Evolutionary conservation across 202 grass and related monocot genomes (phyloP).

Genomic region (Brachypodium distachyon): DNA sequence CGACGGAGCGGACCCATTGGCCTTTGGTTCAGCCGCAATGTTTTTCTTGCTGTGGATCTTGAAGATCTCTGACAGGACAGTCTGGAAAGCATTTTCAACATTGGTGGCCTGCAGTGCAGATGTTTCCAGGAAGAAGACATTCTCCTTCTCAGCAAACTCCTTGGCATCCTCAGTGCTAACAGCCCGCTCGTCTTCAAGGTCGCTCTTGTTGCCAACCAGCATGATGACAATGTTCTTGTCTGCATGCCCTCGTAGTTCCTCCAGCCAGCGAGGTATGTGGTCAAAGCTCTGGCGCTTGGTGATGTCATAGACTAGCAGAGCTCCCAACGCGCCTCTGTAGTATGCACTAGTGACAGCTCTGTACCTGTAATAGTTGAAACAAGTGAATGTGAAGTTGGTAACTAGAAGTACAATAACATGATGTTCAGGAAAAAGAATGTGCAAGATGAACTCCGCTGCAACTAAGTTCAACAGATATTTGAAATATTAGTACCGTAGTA

Average conservation of each 20-base stretch:
- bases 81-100: constrained; percentile 55
- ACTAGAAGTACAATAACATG: not conserved
- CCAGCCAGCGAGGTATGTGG: constrained; percentile 66
- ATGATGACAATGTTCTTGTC: constrained; percentile 76
- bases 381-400: not conserved
- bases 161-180: constrained; percentile 57
- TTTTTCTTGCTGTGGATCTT: constrained; percentile 71
- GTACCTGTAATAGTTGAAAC: constrained; percentile 41
- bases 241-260: constrained; percentile 62
- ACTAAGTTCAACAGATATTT: not conserved
- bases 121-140: constrained; percentile 77
- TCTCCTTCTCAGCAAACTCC: constrained; percentile 73
- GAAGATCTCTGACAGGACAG: constrained; percentile 65
- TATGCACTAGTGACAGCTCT: constrained; percentile 84
- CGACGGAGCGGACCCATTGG: constrained; percentile 13
- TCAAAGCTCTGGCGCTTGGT: constrained; percentile 71
- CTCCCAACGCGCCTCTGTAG: constrained; percentile 71
- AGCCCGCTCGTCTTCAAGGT: constrained; percentile 44
- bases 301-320: constrained; percentile 78
- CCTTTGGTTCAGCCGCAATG: constrained; percentile 28
- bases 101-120: constrained; percentile 58
- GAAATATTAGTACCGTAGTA: not conserved
- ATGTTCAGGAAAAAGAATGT: not conserved
- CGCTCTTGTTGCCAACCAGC: constrained; percentile 74
- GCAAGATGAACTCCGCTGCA: not conserved